These are phyloP conservation scores for Heliamphora pulchella DNA, from an alignment of 179 eudicot genomes.

Conservation along the genomic window DNA sequence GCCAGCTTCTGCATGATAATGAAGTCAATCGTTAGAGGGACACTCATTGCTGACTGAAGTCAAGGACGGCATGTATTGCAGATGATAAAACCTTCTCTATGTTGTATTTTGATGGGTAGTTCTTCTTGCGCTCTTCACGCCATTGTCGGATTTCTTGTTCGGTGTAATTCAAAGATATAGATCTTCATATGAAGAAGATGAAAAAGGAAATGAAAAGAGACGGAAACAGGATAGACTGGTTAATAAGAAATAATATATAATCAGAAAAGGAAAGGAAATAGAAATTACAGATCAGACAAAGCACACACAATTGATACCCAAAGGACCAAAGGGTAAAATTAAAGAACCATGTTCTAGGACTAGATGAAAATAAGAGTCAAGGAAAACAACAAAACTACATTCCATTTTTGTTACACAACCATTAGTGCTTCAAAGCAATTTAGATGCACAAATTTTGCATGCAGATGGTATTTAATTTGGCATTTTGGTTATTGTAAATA, in stretches of 20 bases:
- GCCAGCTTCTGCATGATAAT: constrained; percentile 47
- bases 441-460: neutral
- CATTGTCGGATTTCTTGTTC: constrained; percentile 74
- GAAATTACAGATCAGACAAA: neutral
- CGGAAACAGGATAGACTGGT: neutral
- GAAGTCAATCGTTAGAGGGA: neutral
- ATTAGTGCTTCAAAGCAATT: neutral
- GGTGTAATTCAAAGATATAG: constrained; percentile 50
- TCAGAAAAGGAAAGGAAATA: neutral
- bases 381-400: neutral
- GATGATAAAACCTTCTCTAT: constrained; percentile 48
- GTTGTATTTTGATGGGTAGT: constrained; percentile 60
- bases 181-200: constrained; percentile 28
- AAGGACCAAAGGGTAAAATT: neutral
- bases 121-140: constrained; percentile 83
- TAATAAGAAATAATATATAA: neutral
- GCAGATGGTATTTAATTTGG: too few relatives aligned
- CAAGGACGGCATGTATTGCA: neutral
- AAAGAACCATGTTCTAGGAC: neutral
- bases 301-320: neutral
- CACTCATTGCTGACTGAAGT: neutral
- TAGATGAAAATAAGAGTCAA: neutral
- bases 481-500: too few relatives aligned
- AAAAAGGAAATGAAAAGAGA: neutral
- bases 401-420: neutral